Evolutionary conservation across 176 grass and related monocot genomes (phyloP), one percentile per base, ranked within the genome.

Genomic region (Paspalum vaginatum): DNA sequence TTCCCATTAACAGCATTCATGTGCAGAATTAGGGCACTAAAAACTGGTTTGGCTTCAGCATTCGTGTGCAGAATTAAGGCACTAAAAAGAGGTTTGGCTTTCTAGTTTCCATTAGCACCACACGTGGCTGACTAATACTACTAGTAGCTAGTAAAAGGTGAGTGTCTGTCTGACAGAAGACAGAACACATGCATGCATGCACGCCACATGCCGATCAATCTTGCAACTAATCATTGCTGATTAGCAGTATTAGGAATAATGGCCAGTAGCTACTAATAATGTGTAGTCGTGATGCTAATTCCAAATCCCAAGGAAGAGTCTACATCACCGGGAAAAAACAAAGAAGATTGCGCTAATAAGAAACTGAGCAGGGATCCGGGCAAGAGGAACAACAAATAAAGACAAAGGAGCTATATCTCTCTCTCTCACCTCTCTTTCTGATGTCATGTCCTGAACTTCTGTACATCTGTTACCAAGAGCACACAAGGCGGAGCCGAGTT

Each of bases 391-490:
- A 32, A n/a, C 20, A 32, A 37, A 50, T 59, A 57, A 4, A 27
- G 45, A 47, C 15, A 51, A 38, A 26, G 50, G 32, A 38, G 22
- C 11, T 2, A 5, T 43, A 53, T 53, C 17, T 65, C 41, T 53
- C 17, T 65, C 41, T 24, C 27, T 69, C 76, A 94, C 94, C 94
- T 88, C 83, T 77, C 61, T 86, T 90, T 66, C 72, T 83, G 22
- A 44, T 51, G 62, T 65, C 87, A 77, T 92, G 90, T 81, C 77
- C 76, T 89, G 91, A 80, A 83, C 90, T 85, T 76, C 96, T 88
- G 75, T 93, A 99, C 96, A 99, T 99, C 96, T 99, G 90, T 56
- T 50, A 15, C 27, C 58, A 67, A 79, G 14, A 63, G 48, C 42
- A 85, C 42, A 85, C 63, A 16, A 80, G 2, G 42, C 32, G 32